These are phyloP conservation scores for Apiotrichum laibachii DNA, from an alignment of 1,284 basidiomycete species.

Conservation along the genomic window DNA sequence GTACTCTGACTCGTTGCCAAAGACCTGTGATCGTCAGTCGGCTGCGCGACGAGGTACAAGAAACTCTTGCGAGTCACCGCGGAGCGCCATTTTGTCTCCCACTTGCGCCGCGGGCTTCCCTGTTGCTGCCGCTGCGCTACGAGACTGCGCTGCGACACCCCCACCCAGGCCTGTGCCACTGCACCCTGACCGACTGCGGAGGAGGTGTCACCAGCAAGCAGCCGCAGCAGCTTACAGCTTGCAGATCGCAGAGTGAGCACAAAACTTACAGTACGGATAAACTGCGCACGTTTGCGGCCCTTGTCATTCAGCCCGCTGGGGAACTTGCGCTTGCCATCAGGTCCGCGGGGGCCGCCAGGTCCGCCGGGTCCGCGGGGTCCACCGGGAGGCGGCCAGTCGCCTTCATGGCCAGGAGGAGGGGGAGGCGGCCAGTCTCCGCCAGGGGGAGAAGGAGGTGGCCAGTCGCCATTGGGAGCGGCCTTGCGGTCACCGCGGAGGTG, in stretches of 20 bases:
- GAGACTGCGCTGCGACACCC: not conserved
- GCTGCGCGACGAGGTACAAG: too few relatives aligned
- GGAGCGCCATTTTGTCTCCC: too few relatives aligned
- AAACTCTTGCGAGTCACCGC: too few relatives aligned
- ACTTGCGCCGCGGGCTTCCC: too few relatives aligned
- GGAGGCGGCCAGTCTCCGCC: not conserved
- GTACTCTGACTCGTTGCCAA: slow-evolving; percentile 30
- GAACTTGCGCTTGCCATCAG: slow-evolving; percentile 10
- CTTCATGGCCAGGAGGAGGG: slow-evolving; percentile 1
- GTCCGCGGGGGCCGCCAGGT: slow-evolving; percentile 5
- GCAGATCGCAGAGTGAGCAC: too few relatives aligned
- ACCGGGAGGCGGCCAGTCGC: not conserved
- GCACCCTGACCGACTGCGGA: too few relatives aligned
- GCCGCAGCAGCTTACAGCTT: too few relatives aligned
- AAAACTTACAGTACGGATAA: slow-evolving; percentile 19
- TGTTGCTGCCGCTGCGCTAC: not conserved
- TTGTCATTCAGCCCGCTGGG: slow-evolving; percentile 26
- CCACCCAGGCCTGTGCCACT: too few relatives aligned
- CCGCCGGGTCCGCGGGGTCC: slow-evolving; percentile 1
- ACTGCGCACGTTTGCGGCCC: slow-evolving; percentile 27
- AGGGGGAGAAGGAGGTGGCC: too few relatives aligned
- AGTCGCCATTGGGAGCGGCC: too few relatives aligned
- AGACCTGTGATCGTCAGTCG: slow-evolving; percentile 16
- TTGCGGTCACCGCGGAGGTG: too few relatives aligned
- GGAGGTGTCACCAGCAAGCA: too few relatives aligned